A percentile compares a stretch with the other conserved stretches of the same genome.
Conservation (phyloP, 2,329 filamentous ascomycete species). For the Hypoxylon sp. region DNA sequence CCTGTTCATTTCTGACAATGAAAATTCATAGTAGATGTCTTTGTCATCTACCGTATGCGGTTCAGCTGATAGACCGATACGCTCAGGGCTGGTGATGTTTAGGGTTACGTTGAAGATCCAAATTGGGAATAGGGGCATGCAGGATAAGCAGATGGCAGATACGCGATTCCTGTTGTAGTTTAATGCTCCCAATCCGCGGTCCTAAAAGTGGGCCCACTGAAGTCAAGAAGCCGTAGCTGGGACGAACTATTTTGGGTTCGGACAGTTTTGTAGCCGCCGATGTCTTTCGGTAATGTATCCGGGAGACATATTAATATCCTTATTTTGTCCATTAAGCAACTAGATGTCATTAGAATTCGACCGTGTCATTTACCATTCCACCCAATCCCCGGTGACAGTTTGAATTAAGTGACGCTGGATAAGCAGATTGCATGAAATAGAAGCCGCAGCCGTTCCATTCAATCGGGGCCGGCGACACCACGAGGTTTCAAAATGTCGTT, state of each 20-base stretch:
- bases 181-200: not conserved
- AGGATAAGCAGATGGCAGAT: constrained; percentile 50
- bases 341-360: not conserved
- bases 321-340: not conserved
- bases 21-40: constrained; percentile 1
- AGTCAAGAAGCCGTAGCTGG: constrained; percentile 9
- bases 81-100: constrained; percentile 1
- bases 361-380: not conserved
- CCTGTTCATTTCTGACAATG: not conserved
- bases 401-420: constrained; percentile 19
- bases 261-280: constrained; percentile 30
- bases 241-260: constrained; percentile 10
- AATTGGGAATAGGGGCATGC: constrained; percentile 28
- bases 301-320: constrained; percentile 1
- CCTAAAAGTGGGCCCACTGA: constrained; percentile 9
- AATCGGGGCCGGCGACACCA: not conserved
- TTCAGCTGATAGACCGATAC: not conserved
- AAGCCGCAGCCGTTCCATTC: not conserved
- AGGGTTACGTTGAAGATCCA: constrained; percentile 1
- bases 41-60: not conserved
- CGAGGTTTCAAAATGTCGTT: constrained; percentile 17
- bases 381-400: not conserved
- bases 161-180: constrained; percentile 19
- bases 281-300: constrained; percentile 12
- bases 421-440: constrained; percentile 46